Conservation (phyloP, 768 basidiomycete genomes). For the Pleurotus djamor region DNA sequence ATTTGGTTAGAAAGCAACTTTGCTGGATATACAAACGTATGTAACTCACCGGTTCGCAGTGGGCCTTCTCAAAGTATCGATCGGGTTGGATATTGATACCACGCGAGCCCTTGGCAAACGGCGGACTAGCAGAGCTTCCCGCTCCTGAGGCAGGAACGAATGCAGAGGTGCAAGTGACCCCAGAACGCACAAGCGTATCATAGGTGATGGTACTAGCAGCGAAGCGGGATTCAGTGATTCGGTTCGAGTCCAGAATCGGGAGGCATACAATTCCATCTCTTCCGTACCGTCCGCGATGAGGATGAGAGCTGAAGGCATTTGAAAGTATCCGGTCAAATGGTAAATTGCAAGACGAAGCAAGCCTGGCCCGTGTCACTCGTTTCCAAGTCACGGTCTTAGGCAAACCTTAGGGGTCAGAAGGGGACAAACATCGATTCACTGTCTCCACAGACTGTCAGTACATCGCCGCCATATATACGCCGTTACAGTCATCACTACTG, state of each 20-base stretch:
- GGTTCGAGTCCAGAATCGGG: too few relatives aligned
- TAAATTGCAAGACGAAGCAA: too few relatives aligned
- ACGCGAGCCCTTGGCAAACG: conserved; percentile 62
- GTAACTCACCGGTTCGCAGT: conserved; percentile 47
- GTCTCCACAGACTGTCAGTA: too few relatives aligned
- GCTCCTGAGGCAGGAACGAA: conserved; percentile 40
- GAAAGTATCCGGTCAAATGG: too few relatives aligned
- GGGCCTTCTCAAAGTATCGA: conserved; percentile 40
- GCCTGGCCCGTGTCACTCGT: too few relatives aligned
- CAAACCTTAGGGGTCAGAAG: too few relatives aligned
- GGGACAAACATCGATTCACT: too few relatives aligned
- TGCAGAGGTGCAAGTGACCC: conserved; percentile 64
- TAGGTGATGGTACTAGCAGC: conserved; percentile 68
- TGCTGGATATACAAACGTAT: too few relatives aligned
- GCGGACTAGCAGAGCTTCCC: conserved; percentile 28
- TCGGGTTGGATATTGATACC: conserved; percentile 76
- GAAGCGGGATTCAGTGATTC: background rate
- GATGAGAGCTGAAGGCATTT: conserved; percentile 60
- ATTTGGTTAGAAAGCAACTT: background rate
- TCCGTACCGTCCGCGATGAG: conserved; percentile 83
- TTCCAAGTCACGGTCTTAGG: too few relatives aligned
- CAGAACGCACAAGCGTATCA: conserved; percentile 79
- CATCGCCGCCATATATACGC: too few relatives aligned
- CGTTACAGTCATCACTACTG: too few relatives aligned
- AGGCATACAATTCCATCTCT: conserved; percentile 84